phyloP scores from a whole-genome alignment of 176 grass and related monocot species.

The Oryza brachyantha region DNA sequence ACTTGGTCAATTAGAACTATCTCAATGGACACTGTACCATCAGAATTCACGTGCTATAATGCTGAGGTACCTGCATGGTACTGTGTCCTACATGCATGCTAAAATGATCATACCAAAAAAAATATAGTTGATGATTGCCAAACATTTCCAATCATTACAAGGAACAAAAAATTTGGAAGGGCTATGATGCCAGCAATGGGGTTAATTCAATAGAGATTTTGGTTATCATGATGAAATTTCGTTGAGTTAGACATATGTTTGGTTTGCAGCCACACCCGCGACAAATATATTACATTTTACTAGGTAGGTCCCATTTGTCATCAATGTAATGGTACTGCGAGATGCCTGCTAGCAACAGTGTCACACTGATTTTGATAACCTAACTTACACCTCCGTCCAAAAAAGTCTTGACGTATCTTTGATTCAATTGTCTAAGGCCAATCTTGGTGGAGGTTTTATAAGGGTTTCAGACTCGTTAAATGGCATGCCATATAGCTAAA shows the following conservation, averaged over 20 bases:
- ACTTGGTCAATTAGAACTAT: background rate
- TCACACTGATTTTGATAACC: background rate
- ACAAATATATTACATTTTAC: background rate
- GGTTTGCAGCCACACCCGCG: background rate
- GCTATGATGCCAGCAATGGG: background rate
- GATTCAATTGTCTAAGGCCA: too few relatives aligned
- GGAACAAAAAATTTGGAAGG: background rate
- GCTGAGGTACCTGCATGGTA: background rate
- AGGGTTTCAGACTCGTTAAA: too few relatives aligned
- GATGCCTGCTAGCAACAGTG: background rate
- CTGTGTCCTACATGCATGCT: background rate
- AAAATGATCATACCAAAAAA: background rate
- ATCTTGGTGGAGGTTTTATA: too few relatives aligned
- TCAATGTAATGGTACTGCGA: background rate
- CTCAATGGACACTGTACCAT: background rate
- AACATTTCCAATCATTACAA: background rate
- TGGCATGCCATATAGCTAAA: too few relatives aligned
- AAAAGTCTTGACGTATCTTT: too few relatives aligned
- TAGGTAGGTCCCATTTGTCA: background rate
- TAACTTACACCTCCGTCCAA: too few relatives aligned
- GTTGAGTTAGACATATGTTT: background rate
- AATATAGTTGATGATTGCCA: background rate
- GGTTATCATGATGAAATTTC: background rate
- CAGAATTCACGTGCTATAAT: background rate
- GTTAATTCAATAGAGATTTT: background rate